Base-by-base conservation (phyloP, 2,329 filamentous ascomycete species). In the Sporothrix variecibatus region DNA sequence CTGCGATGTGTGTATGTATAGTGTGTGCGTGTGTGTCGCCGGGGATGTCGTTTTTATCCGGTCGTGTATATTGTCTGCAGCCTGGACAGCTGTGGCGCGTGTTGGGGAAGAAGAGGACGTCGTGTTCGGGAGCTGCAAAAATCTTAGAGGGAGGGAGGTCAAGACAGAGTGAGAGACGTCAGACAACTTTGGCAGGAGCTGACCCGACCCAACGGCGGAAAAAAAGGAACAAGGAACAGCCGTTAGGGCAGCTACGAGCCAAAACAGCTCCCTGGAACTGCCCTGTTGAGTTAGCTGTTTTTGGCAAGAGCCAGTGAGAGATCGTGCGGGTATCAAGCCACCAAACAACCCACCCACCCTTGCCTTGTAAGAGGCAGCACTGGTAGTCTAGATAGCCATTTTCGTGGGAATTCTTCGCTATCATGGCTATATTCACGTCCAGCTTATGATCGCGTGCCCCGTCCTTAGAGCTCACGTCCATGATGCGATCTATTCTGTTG, bases 201-300 rank as follows among this genome's bases (percentile, higher is more conserved):
- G 15, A 49, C n/a, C 62, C 62, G 15, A 49, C n/a, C 62, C 62
- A 46, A 8, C 38, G n/a, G n/a, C 38, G 23, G 38, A 28, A 28
- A 17, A 26, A 43, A 43, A 65, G 62, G 38, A 43, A n/a, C 11
- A 26, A 65, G 62, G n/a, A 28, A 23, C 11, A 17, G 38, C 34
- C 38, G 20, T 65, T 46, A 28, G 62, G 62, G 58, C 38, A 46
- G 38, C 23, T 28, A 12, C 23, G 5, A 11, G 62, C 62, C 62
- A 20, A 20, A 67, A 38, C 34, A 67, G 62, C 38, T 46, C 38
- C 62, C n/a, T 46, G 11, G 23, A 28, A 46, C 38, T 46, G 62
- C 62, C 60, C 62, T 67, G 38, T 26, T 65, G 38, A 15, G 62
- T 46, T 65, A 46, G 38, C 62, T 65, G 23, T 46, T 65, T 65